Evolutionary conservation across 2,329 filamentous ascomycete species (phyloP).

Genomic region (Monosporascus sp.): DNA sequence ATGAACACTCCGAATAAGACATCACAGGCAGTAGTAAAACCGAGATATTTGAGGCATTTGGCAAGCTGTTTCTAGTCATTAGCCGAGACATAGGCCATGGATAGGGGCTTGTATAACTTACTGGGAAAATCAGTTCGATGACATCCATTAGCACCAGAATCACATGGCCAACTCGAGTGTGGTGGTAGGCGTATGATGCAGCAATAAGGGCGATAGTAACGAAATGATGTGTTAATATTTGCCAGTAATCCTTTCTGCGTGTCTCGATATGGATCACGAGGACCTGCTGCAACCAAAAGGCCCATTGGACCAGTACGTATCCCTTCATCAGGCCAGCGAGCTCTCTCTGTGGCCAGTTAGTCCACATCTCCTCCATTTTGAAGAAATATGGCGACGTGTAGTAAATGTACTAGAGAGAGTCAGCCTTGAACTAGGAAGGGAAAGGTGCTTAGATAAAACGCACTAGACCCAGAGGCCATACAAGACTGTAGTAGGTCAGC

Average conservation of each 20-base stretch:
- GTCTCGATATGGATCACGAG: constrained; percentile 91
- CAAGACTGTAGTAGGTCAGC: constrained; percentile 71
- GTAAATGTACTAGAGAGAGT: constrained; percentile 62
- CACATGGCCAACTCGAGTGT: constrained; percentile 78
- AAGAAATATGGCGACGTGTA: constrained; percentile 70
- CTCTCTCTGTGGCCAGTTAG: constrained; percentile 73
- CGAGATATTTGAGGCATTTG: constrained; percentile 87
- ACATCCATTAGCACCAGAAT: constrained; percentile 90
- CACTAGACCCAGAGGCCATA: constrained; percentile 81
- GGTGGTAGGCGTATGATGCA: constrained; percentile 76
- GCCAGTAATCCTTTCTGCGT: constrained; percentile 84
- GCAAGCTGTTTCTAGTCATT: constrained; percentile 52
- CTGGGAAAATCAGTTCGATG: constrained; percentile 79
- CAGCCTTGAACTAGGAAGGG: background rate
- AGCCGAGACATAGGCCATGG: background rate
- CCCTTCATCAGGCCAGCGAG: constrained; percentile 70
- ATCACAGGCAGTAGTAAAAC: constrained; percentile 71
- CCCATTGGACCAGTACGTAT: constrained; percentile 86
- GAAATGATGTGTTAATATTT: constrained; percentile 92
- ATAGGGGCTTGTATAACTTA: constrained; percentile 37
- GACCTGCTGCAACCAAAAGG: constrained; percentile 90
- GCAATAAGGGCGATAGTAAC: constrained; percentile 76
- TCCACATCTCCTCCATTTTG: constrained; percentile 73
- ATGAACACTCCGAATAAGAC: constrained; percentile 79
- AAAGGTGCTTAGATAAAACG: constrained; percentile 22